phyloP scores from a whole-genome alignment of 2,329 filamentous ascomycete genomes.

The Penicillium digitatum region DNA sequence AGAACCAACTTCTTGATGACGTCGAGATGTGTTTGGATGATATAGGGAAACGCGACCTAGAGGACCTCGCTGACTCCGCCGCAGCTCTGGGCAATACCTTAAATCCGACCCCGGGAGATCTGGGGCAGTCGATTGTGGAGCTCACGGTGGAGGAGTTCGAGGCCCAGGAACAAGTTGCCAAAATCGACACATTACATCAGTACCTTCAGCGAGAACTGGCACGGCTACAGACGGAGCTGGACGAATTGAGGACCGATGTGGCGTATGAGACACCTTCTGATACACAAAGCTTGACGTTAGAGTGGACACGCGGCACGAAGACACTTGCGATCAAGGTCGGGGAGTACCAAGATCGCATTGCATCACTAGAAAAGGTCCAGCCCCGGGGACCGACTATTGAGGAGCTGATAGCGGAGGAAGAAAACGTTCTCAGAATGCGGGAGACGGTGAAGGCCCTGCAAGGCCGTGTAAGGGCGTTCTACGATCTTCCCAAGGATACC shows the following conservation, averaged over 20 bases:
- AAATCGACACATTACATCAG: constrained; percentile 54
- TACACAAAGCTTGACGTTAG: constrained; percentile 66
- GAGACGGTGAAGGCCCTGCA: constrained; percentile 62
- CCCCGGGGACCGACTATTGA: constrained; percentile 39
- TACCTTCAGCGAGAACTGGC: constrained; percentile 54
- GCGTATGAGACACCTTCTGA: constrained; percentile 54
- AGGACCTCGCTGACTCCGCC: constrained; percentile 55
- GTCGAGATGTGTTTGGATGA: constrained; percentile 53
- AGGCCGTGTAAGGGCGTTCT: constrained; percentile 63
- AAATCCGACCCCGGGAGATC: constrained; percentile 46
- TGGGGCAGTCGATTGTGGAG: constrained; percentile 54
- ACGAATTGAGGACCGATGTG: constrained; percentile 31
- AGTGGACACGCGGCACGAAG: constrained; percentile 68
- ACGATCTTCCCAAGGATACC: constrained; percentile 67
- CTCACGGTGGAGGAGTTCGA: constrained; percentile 55
- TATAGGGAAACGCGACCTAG: constrained; percentile 54
- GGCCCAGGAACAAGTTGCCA: constrained; percentile 52
- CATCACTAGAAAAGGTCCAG: constrained; percentile 37
- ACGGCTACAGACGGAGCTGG: constrained; percentile 27
- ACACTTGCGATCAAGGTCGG: constrained; percentile 61
- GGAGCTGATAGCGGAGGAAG: constrained; percentile 57
- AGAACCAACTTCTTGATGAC: constrained; percentile 48
- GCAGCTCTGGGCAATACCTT: constrained; percentile 49
- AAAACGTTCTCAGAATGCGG: constrained; percentile 56
- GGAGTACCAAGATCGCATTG: constrained; percentile 59